Base-by-base conservation (phyloP, 495 filamentous ascomycete species). In the Tuber brumale region DNA sequence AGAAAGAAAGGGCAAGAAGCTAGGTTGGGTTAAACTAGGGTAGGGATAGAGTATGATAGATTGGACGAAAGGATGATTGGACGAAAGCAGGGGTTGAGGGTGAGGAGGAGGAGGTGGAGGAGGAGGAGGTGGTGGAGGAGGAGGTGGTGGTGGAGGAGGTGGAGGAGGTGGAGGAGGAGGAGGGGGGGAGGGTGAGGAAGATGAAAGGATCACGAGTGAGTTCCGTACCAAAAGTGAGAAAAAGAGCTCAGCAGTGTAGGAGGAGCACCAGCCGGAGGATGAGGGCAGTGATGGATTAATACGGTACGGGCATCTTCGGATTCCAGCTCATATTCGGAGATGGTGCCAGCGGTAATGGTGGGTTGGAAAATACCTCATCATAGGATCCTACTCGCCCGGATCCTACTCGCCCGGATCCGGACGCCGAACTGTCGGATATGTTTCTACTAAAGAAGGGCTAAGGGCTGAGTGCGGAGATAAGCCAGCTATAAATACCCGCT, bases 151-250 rank as follows among this genome's bases (percentile, higher is more conserved):
- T n/a, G 77, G 71, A 74, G 80, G 71, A 75, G 72, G 70, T n/a
- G n/a, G n/a, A 71, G 44, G 41, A 41, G 71, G 35, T 51, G 72
- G 75, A 43, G 44, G 44, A 43, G 35, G 44, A 61, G 35, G 76
- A 73, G 75, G 78, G 77, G 71, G 75, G 80, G 71, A 75, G 72
- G 70, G 71, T 70, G 75, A 76, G 76, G 75, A 71, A 72, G 72
- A 69, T 76, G 77, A 84, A 79, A 79, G 76, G 75, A 78, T 73
- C 72, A 79, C 81, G 80, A 81, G 76, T 75, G 75, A 76, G 74
- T 78, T 66, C 3, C 27, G 10, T 31, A 31, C n/a, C 57, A 66
- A n/a, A 66, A 66, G 57, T 3, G 48, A n/a, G 48, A 66, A 66
- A 66, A 48, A 66, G 27, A 66, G 3, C 57, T 66, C 57, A 66